These are phyloP conservation scores for Aspergillus arachidicola DNA, from an alignment of 2,329 filamentous ascomycete species.

Conservation along the genomic window DNA sequence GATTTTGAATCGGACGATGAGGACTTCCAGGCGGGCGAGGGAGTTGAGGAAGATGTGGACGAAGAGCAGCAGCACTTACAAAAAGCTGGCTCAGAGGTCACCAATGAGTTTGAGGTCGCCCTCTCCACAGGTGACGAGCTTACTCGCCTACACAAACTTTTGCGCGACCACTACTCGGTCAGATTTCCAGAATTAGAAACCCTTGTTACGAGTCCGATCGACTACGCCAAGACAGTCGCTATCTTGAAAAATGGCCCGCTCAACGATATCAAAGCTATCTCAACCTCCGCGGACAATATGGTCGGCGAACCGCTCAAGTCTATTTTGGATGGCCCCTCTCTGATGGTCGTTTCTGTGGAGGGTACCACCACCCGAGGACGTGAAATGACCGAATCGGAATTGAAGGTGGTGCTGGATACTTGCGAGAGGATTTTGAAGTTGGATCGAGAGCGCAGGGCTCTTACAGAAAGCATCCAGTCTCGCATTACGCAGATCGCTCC, in stretches of 20 bases:
- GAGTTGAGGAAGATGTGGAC: slow-evolving; percentile 63
- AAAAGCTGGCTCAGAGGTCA: slow-evolving; percentile 69
- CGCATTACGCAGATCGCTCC: slow-evolving; percentile 96
- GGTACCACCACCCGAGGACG: slow-evolving; percentile 85
- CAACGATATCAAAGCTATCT: slow-evolving; percentile 80
- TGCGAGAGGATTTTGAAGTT: slow-evolving; percentile 88
- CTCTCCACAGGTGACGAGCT: slow-evolving; percentile 94
- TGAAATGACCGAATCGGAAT: slow-evolving; percentile 73
- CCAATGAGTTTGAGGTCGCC: slow-evolving; percentile 82
- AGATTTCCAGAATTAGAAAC: slow-evolving; percentile 92
- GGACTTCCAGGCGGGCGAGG: slow-evolving; percentile 69
- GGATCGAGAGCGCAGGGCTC: slow-evolving; percentile 79
- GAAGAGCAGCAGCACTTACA: slow-evolving; percentile 56
- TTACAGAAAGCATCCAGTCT: slow-evolving; percentile 94
- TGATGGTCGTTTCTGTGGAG: slow-evolving; percentile 96
- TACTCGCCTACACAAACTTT: slow-evolving; percentile 90
- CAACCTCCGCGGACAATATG: slow-evolving; percentile 75
- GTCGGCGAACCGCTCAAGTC: slow-evolving; percentile 74
- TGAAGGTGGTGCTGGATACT: slow-evolving; percentile 72
- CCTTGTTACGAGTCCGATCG: slow-evolving; percentile 85
- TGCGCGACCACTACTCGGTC: slow-evolving; percentile 91
- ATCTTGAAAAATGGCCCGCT: slow-evolving; percentile 92
- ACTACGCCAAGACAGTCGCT: slow-evolving; percentile 92
- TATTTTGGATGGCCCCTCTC: slow-evolving; percentile 81
- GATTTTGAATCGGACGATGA: slow-evolving; percentile 77